Base-by-base conservation (phyloP, 2,329 filamentous ascomycete genomes). In the Aspergillus caelatus region DNA sequence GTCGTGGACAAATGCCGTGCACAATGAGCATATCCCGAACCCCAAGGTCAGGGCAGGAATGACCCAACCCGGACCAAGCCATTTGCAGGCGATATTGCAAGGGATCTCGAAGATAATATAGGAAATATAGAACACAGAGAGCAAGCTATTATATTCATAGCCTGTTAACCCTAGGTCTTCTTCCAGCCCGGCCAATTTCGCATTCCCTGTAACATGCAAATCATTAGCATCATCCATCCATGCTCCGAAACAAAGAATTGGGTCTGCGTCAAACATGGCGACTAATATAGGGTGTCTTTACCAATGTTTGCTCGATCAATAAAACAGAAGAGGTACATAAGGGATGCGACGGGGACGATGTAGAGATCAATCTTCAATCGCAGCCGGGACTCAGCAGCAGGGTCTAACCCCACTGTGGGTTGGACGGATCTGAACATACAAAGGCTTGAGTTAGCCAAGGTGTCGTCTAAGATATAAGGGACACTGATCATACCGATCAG, bases 91-190 rank as follows among this genome's bases (percentile, higher is more conserved):
- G 63, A 92, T 83, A 66, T 88, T 92, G 61, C 82, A 83, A 0
- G 91, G 90, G 48, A 93, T 89, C 74, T 92, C 87, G 67, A 90
- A 91, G 55, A 92, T 30, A 69, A 92, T 91, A 76, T 93, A 93
- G 9, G 86, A 86, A 72, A 93, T 82, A 76, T 90, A 92, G 78
- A 92, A 92, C 66, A 88, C 73, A 14, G 88, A 88, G 3, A 93
- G 81, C 2, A 91, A 80, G 30, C 78, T 77, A 71, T 92, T 93
- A 80, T 91, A 93, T 72, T 91, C 89, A 71, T 90, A 87, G 30
- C 84, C 84, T 14, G 73, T 75, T 61, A 92, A 76, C 0, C 79
- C 72, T 1, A 92, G 82, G 58, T 91, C 89, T 39, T 79, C 81
- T 61, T 89, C 86, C 23, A 92, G 79, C 0, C 88, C 88, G 4